Base-by-base conservation (phyloP, 2,329 filamentous ascomycete genomes). In the Aspergillus quadricinctus region DNA sequence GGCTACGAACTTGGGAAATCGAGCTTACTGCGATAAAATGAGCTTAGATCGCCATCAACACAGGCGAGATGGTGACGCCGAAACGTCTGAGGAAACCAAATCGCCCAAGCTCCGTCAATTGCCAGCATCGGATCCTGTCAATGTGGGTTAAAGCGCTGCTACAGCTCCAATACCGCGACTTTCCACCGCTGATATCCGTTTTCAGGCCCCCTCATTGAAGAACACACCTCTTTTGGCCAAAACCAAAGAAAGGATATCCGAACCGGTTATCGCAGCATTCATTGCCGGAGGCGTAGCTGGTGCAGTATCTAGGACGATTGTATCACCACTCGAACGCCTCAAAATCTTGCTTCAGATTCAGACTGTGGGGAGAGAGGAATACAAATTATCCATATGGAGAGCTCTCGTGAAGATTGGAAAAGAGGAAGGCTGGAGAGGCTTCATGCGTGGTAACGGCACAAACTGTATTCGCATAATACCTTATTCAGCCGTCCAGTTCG, bases 321-420 rank as follows among this genome's bases (percentile, higher is more conserved):
- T 99, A 4, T 97, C 93, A 17, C 94, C 94, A 3, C 85, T 99
- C 40, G 94, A 99, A 76, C 86, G 94, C 61, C 82, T 99, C 57
- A 97, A 99, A 79, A 99, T 99, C 66, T 81, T 99, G n/a, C 92
- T 97, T 73, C 94, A 99, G 73, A 83, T 99, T 28, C 94, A 99
- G 78, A 95, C 89, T 69, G 89, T 83, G 50, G 93, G 92, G 19
- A 86, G 92, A 68, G 89, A 90, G 66, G 93, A 96, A 69, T 99
- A 99, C 77, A 93, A 94, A 72, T 80, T 97, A 73, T 94, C 92
- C 17, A 90, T 97, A 56, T 85, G 87, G 65, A 90, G 95, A 76
- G 94, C 91, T 3, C 80, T 99, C 61, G 83, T 79, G 57, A 99
- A 99, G 76, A 99, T 99, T 88, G 96, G 93, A 87, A 87, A 81